Evolutionary conservation across 805 yeast genomes (phyloP), one percentile per base, ranked within the genome.

Genomic region (Schizosaccharomyces osmophilus): DNA sequence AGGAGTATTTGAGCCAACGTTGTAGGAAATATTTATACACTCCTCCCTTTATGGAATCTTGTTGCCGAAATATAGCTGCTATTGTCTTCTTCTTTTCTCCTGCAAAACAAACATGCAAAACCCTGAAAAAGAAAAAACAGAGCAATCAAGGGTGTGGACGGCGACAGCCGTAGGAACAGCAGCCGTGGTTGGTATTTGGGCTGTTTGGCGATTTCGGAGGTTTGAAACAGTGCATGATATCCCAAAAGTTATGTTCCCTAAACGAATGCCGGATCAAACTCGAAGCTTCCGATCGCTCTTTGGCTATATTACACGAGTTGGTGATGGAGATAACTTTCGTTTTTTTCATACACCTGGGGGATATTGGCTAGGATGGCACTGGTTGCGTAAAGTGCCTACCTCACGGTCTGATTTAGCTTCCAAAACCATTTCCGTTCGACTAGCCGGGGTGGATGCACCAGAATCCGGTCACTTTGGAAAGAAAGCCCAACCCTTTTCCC

Each of bases 401-500:
- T 59, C 39, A 60, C 60, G 32, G 13, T 57, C 42, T 61, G 65
- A 61, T 31, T 22, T 39, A 26, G 24, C 29, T 48, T 79, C 79
- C 63, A 75, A 82, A 65, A 93, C 98, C 0, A 73, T 93, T 45
- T 82, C 84, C 70, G 79, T 93, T 4, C 76, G 98, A 59, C 73
- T 93, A 24, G 85, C 93, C 71, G 98, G 97, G 0, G 83, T 90
- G 17, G 98, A 93, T 75, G 98, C 98, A 0, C 98, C 98, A 0
- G 98, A 93, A 69, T 75, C 94, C 55, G 79, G 95, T 1, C 97
- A 93, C 73, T 93, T 87, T 71, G 98, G 98, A 0, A 84, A 85
- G 63, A 88, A 94, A 0, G 84, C 95, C 0, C 98, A 93, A 69
- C 90, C 93, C 13, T 51, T 24, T 51, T 22, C 57, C 31, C n/a